These are phyloP conservation scores for Ophiocordyceps sinensis DNA, from an alignment of 2,329 filamentous ascomycete genomes.

Conservation along the genomic window DNA sequence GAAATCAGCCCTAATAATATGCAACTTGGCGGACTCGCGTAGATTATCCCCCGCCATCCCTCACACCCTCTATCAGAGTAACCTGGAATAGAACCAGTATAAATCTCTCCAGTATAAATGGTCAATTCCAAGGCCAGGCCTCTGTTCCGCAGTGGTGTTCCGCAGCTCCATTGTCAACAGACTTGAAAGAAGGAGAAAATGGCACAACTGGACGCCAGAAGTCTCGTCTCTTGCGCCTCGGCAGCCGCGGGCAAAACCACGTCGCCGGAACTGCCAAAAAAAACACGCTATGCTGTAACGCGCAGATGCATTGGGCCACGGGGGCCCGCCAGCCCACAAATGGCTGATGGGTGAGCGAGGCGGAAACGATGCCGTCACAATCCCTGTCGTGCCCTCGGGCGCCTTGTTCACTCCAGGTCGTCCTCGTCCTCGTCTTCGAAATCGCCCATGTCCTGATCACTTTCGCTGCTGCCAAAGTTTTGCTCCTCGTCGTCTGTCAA, in stretches of 20 bases:
- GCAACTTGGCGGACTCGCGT: background rate
- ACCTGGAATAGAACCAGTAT: background rate
- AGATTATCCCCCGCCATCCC: background rate
- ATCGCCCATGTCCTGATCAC: conserved; percentile 47
- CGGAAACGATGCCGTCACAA: background rate
- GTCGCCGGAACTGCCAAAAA: background rate
- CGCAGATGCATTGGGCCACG: background rate
- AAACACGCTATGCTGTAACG: conserved; percentile 2
- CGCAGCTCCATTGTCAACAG: background rate
- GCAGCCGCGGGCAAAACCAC: background rate
- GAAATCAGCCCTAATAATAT: too few species aligned
- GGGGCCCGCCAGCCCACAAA: background rate
- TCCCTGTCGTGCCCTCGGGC: background rate
- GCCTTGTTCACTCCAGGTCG: conserved; percentile 16
- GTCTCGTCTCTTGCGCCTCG: background rate
- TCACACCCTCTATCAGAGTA: background rate
- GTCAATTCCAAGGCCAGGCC: background rate
- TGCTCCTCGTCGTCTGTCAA: conserved; percentile 65
- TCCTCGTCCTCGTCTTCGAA: conserved; percentile 45
- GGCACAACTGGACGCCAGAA: background rate
- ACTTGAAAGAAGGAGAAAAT: background rate
- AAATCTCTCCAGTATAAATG: background rate
- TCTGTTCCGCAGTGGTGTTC: background rate
- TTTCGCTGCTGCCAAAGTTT: conserved; percentile 57
- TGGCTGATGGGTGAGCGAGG: background rate